These are phyloP conservation scores for Pluteus cervinus DNA, from an alignment of 768 basidiomycete genomes.

Conservation along the genomic window DNA sequence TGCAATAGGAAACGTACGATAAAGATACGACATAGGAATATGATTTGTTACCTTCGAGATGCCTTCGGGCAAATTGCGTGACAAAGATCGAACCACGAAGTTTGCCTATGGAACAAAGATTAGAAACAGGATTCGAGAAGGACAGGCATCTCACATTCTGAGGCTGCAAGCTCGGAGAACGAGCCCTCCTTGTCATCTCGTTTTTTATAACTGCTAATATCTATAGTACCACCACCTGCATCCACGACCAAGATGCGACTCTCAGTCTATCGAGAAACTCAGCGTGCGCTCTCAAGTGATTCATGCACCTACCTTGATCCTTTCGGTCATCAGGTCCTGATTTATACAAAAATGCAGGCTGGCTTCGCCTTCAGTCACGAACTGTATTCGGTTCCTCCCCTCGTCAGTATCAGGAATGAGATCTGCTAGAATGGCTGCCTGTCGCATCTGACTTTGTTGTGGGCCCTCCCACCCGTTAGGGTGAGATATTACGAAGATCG, in stretches of 20 bases:
- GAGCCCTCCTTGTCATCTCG: constrained; percentile 19
- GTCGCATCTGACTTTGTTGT: constrained; percentile 40
- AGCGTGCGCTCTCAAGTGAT: background rate
- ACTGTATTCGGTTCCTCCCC: constrained; percentile 34
- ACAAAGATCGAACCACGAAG: constrained; percentile 37
- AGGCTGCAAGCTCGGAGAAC: constrained; percentile 34
- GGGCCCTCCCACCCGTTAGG: constrained; percentile 46
- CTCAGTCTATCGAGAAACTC: constrained; percentile 6
- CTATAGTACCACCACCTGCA: constrained; percentile 44
- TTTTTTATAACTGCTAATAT: constrained; percentile 38
- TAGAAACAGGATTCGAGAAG: background rate
- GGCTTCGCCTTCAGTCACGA: constrained; percentile 57
- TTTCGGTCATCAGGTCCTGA: constrained; percentile 29
- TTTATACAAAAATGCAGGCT: constrained; percentile 44
- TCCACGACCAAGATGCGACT: constrained; percentile 37
- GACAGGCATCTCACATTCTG: constrained; percentile 20
- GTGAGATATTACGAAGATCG: constrained; percentile 39
- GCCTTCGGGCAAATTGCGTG: constrained; percentile 23
- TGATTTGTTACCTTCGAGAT: constrained; percentile 23
- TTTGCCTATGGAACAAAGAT: constrained; percentile 20
- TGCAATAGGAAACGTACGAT: constrained; percentile 10
- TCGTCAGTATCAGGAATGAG: constrained; percentile 28
- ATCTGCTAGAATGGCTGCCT: constrained; percentile 35
- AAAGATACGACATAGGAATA: background rate
- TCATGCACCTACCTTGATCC: constrained; percentile 16